Percentiles rank a stretch among this genome's conserved stretches.
Conservation (phyloP, 2,329 filamentous ascomycete genomes). For the Verticillium isaacii region DNA sequence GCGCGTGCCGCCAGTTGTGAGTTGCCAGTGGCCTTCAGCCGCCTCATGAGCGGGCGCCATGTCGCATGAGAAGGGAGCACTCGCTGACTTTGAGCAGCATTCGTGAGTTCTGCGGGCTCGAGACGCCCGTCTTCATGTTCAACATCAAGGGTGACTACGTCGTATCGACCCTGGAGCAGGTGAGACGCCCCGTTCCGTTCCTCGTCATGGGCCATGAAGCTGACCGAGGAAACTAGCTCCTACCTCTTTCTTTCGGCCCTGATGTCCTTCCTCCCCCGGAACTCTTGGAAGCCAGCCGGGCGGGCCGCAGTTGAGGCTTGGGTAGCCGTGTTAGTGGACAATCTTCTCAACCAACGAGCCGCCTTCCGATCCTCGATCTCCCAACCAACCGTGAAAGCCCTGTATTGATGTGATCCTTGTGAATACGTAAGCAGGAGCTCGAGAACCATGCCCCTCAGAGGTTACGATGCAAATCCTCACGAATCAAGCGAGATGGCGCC, state of each 20-base stretch:
- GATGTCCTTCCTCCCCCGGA: constrained; percentile 45
- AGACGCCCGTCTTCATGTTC: constrained; percentile 85
- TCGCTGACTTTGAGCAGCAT: constrained; percentile 44
- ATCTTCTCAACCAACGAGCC: no score
- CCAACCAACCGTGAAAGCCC: no score
- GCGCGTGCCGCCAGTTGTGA: constrained; percentile 93
- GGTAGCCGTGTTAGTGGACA: not conserved
- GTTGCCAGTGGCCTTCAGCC: constrained; percentile 22
- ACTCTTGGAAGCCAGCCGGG: constrained; percentile 9
- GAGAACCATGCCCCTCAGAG: no score
- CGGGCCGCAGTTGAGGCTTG: not conserved
- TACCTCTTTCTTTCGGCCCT: constrained; percentile 66
- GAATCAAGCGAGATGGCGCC: no score
- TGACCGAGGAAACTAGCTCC: constrained; percentile 41
- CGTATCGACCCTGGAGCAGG: constrained; percentile 66
- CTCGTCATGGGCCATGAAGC: not conserved
- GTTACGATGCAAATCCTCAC: no score
- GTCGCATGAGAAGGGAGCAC: no score
- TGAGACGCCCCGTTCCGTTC: constrained; percentile 25
- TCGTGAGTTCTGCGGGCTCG: constrained; percentile 67
- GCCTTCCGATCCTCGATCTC: no score
- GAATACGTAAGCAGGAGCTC: no score
- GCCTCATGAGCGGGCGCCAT: not conserved
- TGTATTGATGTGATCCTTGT: no score
- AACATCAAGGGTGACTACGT: constrained; percentile 71